Conservation (phyloP, 306 rosid species). For the Lathyrus tuberosus region DNA sequence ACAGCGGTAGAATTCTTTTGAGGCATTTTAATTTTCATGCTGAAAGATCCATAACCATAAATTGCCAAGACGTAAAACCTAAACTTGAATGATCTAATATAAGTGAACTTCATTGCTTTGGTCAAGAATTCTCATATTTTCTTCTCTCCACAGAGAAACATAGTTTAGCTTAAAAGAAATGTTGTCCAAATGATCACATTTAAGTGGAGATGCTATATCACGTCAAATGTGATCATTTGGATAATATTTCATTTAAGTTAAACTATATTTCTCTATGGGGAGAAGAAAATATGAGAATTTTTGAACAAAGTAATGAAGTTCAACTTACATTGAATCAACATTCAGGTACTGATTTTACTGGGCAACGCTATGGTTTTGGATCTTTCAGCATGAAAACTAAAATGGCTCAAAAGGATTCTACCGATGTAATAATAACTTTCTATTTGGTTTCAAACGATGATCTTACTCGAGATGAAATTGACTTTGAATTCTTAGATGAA, state of each 20-base stretch:
- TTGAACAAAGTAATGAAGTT: constrained; percentile 19
- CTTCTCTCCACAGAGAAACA: constrained; percentile 5
- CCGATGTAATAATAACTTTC: constrained; percentile 32
- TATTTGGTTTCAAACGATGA: constrained; percentile 17
- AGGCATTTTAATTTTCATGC: constrained; percentile 27
- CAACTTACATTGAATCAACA: constrained; percentile 31
- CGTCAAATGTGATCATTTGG: too few relatives aligned
- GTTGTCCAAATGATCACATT: too few relatives aligned
- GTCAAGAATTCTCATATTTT: constrained; percentile 25
- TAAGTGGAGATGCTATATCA: too few relatives aligned
- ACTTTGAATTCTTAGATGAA: constrained; percentile 44
- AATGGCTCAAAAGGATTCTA: constrained; percentile 20
- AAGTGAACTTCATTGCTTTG: constrained; percentile 19
- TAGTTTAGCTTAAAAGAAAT: constrained; percentile 34
- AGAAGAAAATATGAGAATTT: too few relatives aligned
- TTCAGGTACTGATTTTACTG: constrained; percentile 30
- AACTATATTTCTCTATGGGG: too few relatives aligned
- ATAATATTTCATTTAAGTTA: too few relatives aligned
- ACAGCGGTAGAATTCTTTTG: constrained; percentile 9
- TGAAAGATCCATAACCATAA: constrained; percentile 38
- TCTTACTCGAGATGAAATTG: constrained; percentile 35
- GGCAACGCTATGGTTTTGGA: constrained; percentile 37
- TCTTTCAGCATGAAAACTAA: constrained; percentile 36
- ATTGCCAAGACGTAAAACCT: constrained; percentile 22
- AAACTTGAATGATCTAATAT: constrained; percentile 16